Conservation (phyloP, 139 green algal species). For the Edaphochlamys debaryana region DNA sequence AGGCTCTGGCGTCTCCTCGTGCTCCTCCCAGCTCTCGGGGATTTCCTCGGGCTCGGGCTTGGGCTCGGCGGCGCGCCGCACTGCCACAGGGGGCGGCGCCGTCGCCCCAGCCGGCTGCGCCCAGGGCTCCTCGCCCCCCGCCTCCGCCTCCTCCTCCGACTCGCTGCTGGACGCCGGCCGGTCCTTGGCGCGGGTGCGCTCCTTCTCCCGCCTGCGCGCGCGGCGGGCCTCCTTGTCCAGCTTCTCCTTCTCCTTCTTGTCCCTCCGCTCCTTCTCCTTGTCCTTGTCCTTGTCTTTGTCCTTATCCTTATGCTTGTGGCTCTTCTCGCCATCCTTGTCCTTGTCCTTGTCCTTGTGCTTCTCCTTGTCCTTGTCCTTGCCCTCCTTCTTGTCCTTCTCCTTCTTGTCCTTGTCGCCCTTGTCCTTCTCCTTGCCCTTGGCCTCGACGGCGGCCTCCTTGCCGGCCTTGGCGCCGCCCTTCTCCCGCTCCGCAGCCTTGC, state of each 20-base stretch:
- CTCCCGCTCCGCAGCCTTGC: too few relatives aligned
- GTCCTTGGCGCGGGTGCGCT: too few relatives aligned
- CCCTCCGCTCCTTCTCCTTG: background rate
- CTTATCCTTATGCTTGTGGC: background rate
- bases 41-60: conserved; percentile 5
- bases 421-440: background rate
- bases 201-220: too few relatives aligned
- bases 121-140: background rate
- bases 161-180: too few relatives aligned
- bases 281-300: background rate
- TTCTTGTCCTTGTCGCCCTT: background rate
- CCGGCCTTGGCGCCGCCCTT: too few relatives aligned
- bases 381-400: background rate
- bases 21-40: conserved; percentile 37
- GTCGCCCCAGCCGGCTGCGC: background rate
- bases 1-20: background rate
- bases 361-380: background rate
- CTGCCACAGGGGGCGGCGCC: background rate
- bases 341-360: too few relatives aligned
- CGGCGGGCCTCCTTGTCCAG: background rate
- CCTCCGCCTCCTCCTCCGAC: too few relatives aligned
- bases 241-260: background rate
- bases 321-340: background rate
- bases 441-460: too few relatives aligned
- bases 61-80: background rate